Percentiles rank a stretch among this genome's conserved stretches.
Evolutionary conservation across 345 rosid genomes (phyloP).

Genomic region (Eucalyptus marginata): DNA sequence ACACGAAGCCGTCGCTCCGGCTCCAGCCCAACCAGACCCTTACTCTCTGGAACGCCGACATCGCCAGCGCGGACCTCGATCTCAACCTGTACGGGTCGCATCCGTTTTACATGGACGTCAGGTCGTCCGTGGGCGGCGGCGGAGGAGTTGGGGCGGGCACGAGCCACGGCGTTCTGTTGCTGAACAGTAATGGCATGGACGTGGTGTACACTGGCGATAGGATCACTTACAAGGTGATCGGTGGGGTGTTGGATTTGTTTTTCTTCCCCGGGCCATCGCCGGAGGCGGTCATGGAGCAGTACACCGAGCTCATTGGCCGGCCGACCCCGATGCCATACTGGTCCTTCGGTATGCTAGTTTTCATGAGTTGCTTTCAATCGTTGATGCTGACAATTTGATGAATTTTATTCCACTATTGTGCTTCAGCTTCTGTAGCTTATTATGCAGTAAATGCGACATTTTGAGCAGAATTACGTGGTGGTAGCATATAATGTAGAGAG

Average conservation of each 20-base stretch:
- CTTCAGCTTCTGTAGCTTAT: neutral
- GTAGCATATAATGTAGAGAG: neutral
- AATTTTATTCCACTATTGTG: neutral
- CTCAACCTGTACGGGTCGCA: slow-evolving; percentile 70
- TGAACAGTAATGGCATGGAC: slow-evolving; percentile 75
- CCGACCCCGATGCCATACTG: slow-evolving; percentile 82
- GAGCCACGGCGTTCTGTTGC: slow-evolving; percentile 49
- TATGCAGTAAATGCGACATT: neutral
- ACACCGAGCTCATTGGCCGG: slow-evolving; percentile 52
- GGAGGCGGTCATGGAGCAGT: slow-evolving; percentile 45
- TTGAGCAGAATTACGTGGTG: neutral
- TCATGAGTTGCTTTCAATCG: neutral
- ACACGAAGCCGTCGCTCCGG: slow-evolving; percentile 44
- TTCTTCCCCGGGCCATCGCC: slow-evolving; percentile 50
- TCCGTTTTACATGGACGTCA: slow-evolving; percentile 60
- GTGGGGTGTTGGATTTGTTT: slow-evolving; percentile 58
- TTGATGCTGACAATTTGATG: neutral
- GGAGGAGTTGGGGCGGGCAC: slow-evolving; percentile 28
- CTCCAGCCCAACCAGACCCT: slow-evolving; percentile 10
- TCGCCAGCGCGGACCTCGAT: slow-evolving; percentile 15
- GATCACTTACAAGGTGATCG: slow-evolving; percentile 51
- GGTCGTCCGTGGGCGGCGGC: slow-evolving; percentile 6
- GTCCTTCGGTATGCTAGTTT: slow-evolving; percentile 44
- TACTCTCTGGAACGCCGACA: slow-evolving; percentile 58
- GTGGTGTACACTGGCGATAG: slow-evolving; percentile 34